Evolutionary conservation across 2,329 filamentous ascomycete species (phyloP).

Genomic region (Penicillium sp.): DNA sequence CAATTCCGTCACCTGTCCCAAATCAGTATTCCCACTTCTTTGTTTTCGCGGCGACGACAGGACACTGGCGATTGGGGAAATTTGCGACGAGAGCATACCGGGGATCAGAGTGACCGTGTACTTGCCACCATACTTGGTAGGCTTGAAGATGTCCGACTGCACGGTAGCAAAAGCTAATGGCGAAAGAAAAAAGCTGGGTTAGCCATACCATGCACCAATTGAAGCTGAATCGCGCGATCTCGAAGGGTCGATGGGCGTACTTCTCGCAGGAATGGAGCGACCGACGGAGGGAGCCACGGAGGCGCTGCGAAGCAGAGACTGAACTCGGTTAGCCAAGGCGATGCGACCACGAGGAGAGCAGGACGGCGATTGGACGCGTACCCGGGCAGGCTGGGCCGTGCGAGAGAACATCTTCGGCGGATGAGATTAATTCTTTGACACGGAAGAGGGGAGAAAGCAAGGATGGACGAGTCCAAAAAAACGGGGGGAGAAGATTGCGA

Average conservation of each 20-base stretch:
- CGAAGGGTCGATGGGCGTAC: constrained; percentile 40
- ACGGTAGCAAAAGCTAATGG: constrained; percentile 70
- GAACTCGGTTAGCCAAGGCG: constrained; percentile 45
- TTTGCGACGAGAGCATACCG: constrained; percentile 53
- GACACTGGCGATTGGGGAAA: not conserved
- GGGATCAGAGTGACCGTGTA: constrained; percentile 99
- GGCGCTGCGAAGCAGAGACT: constrained; percentile 60
- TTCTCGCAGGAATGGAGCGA: constrained; percentile 56
- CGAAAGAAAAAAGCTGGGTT: constrained; percentile 10
- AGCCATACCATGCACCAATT: constrained; percentile 14
- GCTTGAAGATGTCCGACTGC: constrained; percentile 96
- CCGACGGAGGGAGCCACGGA: constrained; percentile 49
- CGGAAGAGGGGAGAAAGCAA: constrained; percentile 9
- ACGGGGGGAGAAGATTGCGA: constrained; percentile 12
- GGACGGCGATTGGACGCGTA: constrained; percentile 33
- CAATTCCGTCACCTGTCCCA: constrained; percentile 79
- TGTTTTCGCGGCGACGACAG: not conserved
- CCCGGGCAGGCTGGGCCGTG: constrained; percentile 46
- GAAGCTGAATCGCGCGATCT: not conserved
- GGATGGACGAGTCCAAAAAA: constrained; percentile 1
- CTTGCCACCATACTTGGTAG: constrained; percentile 97
- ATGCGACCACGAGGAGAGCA: constrained; percentile 42
- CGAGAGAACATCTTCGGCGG: constrained; percentile 42
- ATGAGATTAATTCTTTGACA: constrained; percentile 16
- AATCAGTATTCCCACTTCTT: constrained; percentile 12